Evolutionary conservation across 192 early-diverging fungal species (phyloP).

Genomic region (Coemansia reversa): DNA sequence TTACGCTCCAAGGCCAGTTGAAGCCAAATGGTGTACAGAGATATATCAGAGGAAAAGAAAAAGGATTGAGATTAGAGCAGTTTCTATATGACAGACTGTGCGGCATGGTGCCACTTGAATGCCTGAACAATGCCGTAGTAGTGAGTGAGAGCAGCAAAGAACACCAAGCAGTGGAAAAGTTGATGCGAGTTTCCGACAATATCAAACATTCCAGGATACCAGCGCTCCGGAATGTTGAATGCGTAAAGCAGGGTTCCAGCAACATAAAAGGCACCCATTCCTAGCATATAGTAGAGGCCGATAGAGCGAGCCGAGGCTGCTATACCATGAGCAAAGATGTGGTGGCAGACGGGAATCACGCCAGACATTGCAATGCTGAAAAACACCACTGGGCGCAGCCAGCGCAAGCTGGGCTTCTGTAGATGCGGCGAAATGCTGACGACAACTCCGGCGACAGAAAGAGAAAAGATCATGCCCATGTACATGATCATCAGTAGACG

Average conservation of each 20-base stretch:
- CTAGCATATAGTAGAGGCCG: slow-evolving; percentile 63
- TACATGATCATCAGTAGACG: slow-evolving; percentile 56
- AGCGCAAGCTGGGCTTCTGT: slow-evolving; percentile 72
- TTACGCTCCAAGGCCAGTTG: not conserved
- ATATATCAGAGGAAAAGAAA: not conserved
- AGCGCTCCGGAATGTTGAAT: slow-evolving; percentile 76
- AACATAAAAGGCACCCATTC: slow-evolving; percentile 75
- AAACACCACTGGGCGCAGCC: slow-evolving; percentile 78
- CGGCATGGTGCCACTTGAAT: slow-evolving; percentile 54
- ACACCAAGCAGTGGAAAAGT: slow-evolving; percentile 87
- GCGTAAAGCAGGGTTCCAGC: slow-evolving; percentile 87
- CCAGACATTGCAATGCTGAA: slow-evolving; percentile 73
- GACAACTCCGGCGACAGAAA: slow-evolving; percentile 68
- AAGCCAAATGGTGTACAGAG: not conserved
- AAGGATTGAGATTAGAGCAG: not conserved
- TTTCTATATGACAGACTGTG: slow-evolving; percentile 34
- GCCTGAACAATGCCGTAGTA: slow-evolving; percentile 71
- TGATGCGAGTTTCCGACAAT: slow-evolving; percentile 87
- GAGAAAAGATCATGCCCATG: slow-evolving; percentile 57
- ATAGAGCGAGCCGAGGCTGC: slow-evolving; percentile 57
- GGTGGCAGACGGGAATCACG: slow-evolving; percentile 74
- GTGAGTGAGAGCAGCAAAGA: slow-evolving; percentile 75
- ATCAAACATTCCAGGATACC: slow-evolving; percentile 83
- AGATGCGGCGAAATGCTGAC: slow-evolving; percentile 66
- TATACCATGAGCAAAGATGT: slow-evolving; percentile 69